Base-by-base conservation (phyloP, 2,329 filamentous ascomycete genomes). In the Exophiala sideris region DNA sequence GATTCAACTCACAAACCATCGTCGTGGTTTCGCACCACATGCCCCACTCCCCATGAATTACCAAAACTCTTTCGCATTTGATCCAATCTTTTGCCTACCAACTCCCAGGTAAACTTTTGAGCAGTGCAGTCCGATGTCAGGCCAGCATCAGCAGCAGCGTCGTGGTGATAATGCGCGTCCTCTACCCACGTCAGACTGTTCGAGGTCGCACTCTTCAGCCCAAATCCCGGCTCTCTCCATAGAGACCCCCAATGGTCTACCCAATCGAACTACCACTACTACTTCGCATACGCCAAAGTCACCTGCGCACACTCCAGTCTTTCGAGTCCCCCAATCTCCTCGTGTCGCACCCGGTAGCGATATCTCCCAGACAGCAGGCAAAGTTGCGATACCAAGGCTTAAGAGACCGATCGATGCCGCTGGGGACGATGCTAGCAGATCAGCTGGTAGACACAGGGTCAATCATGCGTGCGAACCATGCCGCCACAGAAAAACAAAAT, bases 401-500 rank as follows among this genome's bases (percentile, higher is more conserved):
- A 64, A 64, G 41, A 60, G 58, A 20, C 56, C 59, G 5, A 51
- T 62, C 16, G 61, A 63, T 45, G 33, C 42, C 20, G 48, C 50
- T 3, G 35, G 45, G 2, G 54, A 60, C 36, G 58, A 51, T 47
- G 41, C 34, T 18, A 32, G 39, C 16, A 54, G 55, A 44, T 38
- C 50, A 1, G 59, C 60, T 14, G 59, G 59, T 21, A 48, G 61
- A 52, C 58, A 65, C 42, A 57, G 66, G 18, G 64, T 67, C 52
- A 65, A 59, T 33, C 66, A 67, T 46, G 72, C 73, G 11, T 75
- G 73, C 45, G 70, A 73, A 60, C 68, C 71, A 16, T 75, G 73
- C 53, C 66, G 70, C 11, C 65, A 67, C 44, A 64, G 71, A 14
- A 75, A 75, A 59, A 73, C 68, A n/a, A 75, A 74, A 62, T 75